These are phyloP conservation scores for Solanum chiquidenum DNA, from an alignment of 257 asterid species.

Conservation along the genomic window DNA sequence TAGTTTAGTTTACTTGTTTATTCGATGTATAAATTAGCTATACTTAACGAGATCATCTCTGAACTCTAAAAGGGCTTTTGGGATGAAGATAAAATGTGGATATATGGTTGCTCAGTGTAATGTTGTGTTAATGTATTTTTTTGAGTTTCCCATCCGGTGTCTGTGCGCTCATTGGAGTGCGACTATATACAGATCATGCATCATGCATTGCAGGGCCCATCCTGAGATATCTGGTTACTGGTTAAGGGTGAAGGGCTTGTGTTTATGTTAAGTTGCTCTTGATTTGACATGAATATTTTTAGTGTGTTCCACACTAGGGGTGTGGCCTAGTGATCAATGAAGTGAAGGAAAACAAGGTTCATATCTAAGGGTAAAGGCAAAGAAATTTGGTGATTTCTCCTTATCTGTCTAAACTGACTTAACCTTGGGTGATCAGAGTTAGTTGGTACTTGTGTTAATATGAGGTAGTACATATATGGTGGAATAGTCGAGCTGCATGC, in stretches of 20 bases:
- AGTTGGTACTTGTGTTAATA: neutral
- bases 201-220: neutral
- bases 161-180: neutral
- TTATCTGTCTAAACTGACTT: neutral
- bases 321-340: neutral
- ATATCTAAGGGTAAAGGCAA: neutral
- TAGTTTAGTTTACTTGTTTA: neutral
- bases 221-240: neutral
- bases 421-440: neutral
- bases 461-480: neutral
- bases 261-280: neutral
- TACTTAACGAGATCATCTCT: neutral
- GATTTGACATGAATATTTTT: too few relatives aligned
- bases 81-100: neutral
- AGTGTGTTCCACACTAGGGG: neutral
- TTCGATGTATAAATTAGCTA: neutral
- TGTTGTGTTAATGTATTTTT: neutral
- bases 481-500: neutral
- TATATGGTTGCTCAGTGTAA: neutral
- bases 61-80: neutral
- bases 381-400: neutral
- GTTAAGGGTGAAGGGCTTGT: neutral
- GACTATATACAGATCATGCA: neutral
- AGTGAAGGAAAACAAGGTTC: neutral
- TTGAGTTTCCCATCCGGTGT: too few relatives aligned